A percentile compares a stretch with the other conserved stretches of the same genome.
phyloP scores from a whole-genome alignment of 192 early-diverging fungal genomes.

The Jimgerdemannia lactiflua region DNA sequence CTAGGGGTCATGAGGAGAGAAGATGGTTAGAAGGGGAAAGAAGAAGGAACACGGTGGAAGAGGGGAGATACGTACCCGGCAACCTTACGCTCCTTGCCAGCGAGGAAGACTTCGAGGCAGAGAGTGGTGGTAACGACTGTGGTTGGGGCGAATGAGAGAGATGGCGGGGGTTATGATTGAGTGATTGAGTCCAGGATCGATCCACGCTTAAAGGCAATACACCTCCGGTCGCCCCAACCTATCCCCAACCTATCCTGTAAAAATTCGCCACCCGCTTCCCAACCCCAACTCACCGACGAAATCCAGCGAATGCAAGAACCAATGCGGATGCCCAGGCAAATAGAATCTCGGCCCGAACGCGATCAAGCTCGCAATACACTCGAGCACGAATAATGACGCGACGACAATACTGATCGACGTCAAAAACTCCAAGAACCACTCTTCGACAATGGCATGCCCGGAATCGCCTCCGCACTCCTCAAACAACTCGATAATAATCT shows the following conservation, averaged over 20 bases:
- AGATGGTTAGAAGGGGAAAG: not conserved
- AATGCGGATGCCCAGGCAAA: slow-evolving; percentile 29
- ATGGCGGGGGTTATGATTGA: too few species aligned
- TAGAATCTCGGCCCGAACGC: slow-evolving; percentile 48
- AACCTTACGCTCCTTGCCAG: slow-evolving; percentile 49
- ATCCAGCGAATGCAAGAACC: slow-evolving; percentile 46
- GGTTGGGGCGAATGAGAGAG: not conserved
- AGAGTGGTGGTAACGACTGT: slow-evolving; percentile 47
- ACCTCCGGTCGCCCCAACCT: too few species aligned
- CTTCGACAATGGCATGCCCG: slow-evolving; percentile 9
- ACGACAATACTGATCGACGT: slow-evolving; percentile 34
- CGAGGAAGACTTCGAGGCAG: slow-evolving; percentile 45
- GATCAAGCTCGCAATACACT: slow-evolving; percentile 39
- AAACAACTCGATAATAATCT: slow-evolving; percentile 30
- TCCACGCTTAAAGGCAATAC: too few species aligned
- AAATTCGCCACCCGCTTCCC: too few species aligned
- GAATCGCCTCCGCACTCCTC: slow-evolving; percentile 20
- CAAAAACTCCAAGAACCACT: slow-evolving; percentile 33
- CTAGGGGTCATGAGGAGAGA: slow-evolving; percentile 6
- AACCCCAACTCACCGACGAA: slow-evolving; percentile 33
- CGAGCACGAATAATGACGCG: slow-evolving; percentile 46
- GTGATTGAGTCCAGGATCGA: too few species aligned
- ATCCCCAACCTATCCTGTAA: too few species aligned
- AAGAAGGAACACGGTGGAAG: not conserved
- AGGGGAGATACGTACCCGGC: slow-evolving; percentile 24